These are phyloP conservation scores for Blastocystis sp. DNA, from an alignment of 352 stramenopile genomes.

Conservation along the genomic window DNA sequence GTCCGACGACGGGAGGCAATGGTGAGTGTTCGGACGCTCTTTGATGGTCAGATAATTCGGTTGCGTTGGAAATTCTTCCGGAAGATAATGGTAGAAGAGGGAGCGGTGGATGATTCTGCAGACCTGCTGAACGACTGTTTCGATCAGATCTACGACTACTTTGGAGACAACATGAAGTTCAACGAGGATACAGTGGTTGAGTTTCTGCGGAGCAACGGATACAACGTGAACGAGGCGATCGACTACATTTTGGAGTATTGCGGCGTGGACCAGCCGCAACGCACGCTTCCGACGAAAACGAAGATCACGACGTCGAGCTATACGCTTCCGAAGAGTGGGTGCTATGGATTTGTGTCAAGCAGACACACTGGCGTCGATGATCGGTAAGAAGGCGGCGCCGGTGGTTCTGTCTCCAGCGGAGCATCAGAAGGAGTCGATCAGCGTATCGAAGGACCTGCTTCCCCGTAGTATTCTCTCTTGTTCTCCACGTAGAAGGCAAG, in stretches of 20 bases:
- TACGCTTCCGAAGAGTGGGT: neutral
- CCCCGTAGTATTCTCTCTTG: neutral
- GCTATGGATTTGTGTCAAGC: neutral
- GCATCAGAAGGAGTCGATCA: neutral
- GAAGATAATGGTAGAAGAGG: conserved; percentile 20
- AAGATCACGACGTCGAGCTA: no score
- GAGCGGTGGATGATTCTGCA: neutral
- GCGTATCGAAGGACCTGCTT: neutral
- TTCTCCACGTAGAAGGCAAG: neutral
- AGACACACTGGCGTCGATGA: conserved; percentile 14
- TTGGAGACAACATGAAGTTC: neutral
- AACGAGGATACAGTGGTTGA: conserved; percentile 34
- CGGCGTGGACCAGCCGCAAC: neutral
- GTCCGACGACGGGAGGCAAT: neutral
- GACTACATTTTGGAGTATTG: conserved; percentile 33
- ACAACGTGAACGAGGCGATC: conserved; percentile 46
- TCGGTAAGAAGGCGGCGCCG: neutral
- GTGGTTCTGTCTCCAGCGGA: neutral
- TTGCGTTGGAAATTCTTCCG: neutral
- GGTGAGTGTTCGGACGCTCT: neutral
- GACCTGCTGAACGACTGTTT: conserved; percentile 46
- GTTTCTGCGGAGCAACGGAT: conserved; percentile 19
- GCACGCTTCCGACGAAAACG: no score
- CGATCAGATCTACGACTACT: conserved; percentile 42
- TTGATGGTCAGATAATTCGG: neutral